Base-by-base conservation (phyloP, 1,284 basidiomycete genomes). In the Jaminaea rosea region DNA sequence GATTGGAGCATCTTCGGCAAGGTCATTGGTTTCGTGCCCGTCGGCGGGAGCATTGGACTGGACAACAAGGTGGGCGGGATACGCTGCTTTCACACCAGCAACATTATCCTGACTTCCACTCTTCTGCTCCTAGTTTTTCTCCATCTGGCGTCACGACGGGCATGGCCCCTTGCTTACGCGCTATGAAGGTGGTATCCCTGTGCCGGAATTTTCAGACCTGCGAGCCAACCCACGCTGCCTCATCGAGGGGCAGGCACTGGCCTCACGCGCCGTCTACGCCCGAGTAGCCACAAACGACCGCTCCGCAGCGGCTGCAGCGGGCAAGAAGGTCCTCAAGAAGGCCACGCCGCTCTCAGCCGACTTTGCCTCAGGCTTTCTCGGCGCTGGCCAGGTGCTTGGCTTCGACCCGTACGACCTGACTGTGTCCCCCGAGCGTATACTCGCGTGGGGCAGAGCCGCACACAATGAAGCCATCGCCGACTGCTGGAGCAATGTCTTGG, bases 161-260 rank as follows among this genome's bases (percentile, higher is more conserved):
- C n/a, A n/a, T n/a, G n/a, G n/a, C n/a, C n/a, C n/a, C n/a, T n/a
- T n/a, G n/a, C 23, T 48, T 23, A n/a, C 28, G 19, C 36, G 52
- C 15, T 55, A 26, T 27, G 53, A 55, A 28, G 26, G 29, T 24
- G 53, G 53, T 17, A 51, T 45, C 19, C 37, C 49, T 2, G 53
- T 55, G 13, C 26, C 41, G 26, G 53, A 55, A 26, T 55, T 50
- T 27, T 21, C 28, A 4, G 48, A 55, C 39, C 26, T 50, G 19
- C 13, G 47, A 5, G 53, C 53, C 2, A 55, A 55, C 29, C 42
- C 53, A 13, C 53, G 53, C 2, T 55, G 48, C 26, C 36, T 46
- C 5, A 10, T 55, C 17, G 53, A 55, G 19, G 53, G 53, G 15
- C 53, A 55, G 27, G 53, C 53, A 9, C 17, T 55, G 23, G 21